Percentiles rank a stretch among this genome's conserved stretches.
These are phyloP conservation scores for Ogataea nakhonphanomensis DNA, from an alignment of 805 yeast genomes.

Conservation along the genomic window DNA sequence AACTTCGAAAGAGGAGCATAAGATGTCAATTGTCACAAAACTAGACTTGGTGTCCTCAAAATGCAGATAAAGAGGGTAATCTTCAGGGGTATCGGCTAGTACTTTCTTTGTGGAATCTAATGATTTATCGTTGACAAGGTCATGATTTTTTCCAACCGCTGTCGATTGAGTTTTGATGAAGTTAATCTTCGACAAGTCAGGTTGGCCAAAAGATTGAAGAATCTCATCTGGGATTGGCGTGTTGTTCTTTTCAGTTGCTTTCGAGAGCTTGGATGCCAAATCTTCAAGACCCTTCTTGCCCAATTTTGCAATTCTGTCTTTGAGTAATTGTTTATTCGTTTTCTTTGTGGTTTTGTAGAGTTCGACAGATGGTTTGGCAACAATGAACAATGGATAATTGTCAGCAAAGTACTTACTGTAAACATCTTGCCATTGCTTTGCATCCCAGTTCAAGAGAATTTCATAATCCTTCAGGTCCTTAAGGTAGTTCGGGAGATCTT, in stretches of 20 bases:
- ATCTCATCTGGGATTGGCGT: conserved; percentile 71
- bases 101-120: conserved; percentile 23
- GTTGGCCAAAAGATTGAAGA: conserved; percentile 58
- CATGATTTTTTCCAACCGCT: conserved; percentile 48
- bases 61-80: conserved; percentile 68
- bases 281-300: conserved; percentile 60
- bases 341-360: conserved; percentile 52
- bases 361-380: conserved; percentile 67
- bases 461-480: conserved; percentile 60
- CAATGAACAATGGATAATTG: conserved; percentile 59
- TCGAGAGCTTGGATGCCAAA: conserved; percentile 48
- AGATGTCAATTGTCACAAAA: conserved; percentile 65
- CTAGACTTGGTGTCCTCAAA: conserved; percentile 77
- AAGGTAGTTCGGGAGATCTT: conserved; percentile 53
- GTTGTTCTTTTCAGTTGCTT: conserved; percentile 68
- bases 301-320: conserved; percentile 46
- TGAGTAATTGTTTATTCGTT: conserved; percentile 46
- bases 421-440: conserved; percentile 62
- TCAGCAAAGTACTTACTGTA: conserved; percentile 52
- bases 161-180: conserved; percentile 71
- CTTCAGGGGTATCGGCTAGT: conserved; percentile 35
- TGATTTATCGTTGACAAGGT: conserved; percentile 26
- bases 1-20: conserved; percentile 53
- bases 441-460: conserved; percentile 54
- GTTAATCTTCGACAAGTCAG: conserved; percentile 70